Evolutionary conservation across 2,329 filamentous ascomycete species (phyloP), one percentile per base, ranked within the genome.

Genomic region (Alternaria alternata): DNA sequence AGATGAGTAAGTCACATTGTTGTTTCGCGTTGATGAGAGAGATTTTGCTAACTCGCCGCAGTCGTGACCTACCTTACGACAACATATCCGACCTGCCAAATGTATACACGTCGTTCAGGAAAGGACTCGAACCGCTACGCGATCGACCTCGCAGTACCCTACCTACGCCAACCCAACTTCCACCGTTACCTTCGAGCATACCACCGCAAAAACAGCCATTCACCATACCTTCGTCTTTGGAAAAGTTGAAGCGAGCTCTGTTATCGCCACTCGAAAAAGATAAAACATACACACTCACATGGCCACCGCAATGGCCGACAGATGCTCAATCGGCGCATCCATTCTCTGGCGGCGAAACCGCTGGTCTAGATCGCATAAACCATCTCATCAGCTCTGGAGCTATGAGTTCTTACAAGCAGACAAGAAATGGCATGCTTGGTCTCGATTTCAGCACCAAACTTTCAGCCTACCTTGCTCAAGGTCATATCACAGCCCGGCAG

Each of bases 371-470:
- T 2, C 86, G 91, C 0, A 75, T 94, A 3, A 70, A 79, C 3
- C 82, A 90, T 64, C 81, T 93, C 4, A 81, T 93, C 51, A 81
- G 81, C 8, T 86, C 84, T 1, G 89, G 89, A 1, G 80, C 84
- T 7, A 87, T 90, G 78, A 85, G 82, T 0, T 78, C 79, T 1
- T 94, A 94, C 75, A 90, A 91, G 70, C 83, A 86, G 18, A 91
- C 89, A 0, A 85, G 91, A 2, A 93, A 94, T 60, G 89, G 89
- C 0, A 82, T 93, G 1, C 75, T 93, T 0, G 91, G 91, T 1
- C 73, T 82, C 1, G 89, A 92, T 65, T 93, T 89, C 71, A 91
- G 88, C 69, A 93, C 91, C 3, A 94, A 93, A 62, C 80, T 94
- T 0, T 92, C 91, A 0, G 89, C 87, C 0, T 94, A 88, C 73